Evolutionary conservation across 2,329 filamentous ascomycete species (phyloP).

Genomic region (Lachnellula arida): DNA sequence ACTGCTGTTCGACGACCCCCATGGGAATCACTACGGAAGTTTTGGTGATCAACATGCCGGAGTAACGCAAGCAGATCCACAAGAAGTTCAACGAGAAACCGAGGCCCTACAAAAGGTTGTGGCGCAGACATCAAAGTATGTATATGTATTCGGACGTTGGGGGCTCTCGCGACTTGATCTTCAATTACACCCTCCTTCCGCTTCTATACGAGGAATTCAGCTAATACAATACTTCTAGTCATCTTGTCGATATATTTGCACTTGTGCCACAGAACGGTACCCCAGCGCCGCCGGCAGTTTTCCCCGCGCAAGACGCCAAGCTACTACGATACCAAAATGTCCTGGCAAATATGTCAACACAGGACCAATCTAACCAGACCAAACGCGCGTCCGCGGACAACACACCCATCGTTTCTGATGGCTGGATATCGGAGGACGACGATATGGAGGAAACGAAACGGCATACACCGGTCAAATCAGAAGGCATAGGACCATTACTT

Average conservation of each 20-base stretch:
- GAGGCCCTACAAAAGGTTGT: constrained; percentile 62
- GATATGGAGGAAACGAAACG: constrained; percentile 28
- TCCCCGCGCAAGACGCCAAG: constrained; percentile 51
- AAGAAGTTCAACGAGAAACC: constrained; percentile 59
- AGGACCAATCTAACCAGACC: constrained; percentile 39
- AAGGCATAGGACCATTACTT: constrained; percentile 31
- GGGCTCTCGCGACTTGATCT: constrained; percentile 2
- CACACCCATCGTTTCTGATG: constrained; percentile 29
- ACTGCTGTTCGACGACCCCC: constrained; percentile 57
- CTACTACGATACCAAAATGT: constrained; percentile 57
- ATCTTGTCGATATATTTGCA: constrained; percentile 65
- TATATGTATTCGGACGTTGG: constrained; percentile 8
- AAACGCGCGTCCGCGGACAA: constrained; percentile 27
- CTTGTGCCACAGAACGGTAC: constrained; percentile 50
- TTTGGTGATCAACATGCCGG: constrained; percentile 53
- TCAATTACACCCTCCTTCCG: constrained; percentile 9
- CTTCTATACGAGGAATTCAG: constrained; percentile 6
- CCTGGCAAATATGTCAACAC: constrained; percentile 51
- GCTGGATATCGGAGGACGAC: constrained; percentile 42
- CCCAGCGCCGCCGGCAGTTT: constrained; percentile 34
- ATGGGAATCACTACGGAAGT: constrained; percentile 56
- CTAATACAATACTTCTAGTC: constrained; percentile 39
- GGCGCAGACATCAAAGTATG: constrained; percentile 58
- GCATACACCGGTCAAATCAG: constrained; percentile 29
- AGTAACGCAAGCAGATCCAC: constrained; percentile 50